Evolutionary conservation across 2,329 filamentous ascomycete species (phyloP), one percentile per base, ranked within the genome.

Genomic region (Pseudocercospora macadamiae): DNA sequence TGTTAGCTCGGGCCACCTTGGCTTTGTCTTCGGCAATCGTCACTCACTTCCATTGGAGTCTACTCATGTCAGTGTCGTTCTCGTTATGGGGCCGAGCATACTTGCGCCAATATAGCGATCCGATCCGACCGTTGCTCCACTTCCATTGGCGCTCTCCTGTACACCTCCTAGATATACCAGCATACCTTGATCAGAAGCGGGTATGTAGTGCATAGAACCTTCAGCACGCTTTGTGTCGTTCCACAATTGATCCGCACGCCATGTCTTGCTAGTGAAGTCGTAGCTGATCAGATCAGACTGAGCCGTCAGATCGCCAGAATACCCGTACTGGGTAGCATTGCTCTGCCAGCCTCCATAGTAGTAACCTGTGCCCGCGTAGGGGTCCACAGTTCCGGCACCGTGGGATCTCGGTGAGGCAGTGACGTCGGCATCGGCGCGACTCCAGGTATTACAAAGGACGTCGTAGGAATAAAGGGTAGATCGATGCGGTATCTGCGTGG

Each of bases 301-400:
- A 10, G 82, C 82, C 28, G 80, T 67, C 19, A 51, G 37, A n/a
- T 44, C 30, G 4, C 26, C 30, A n/a, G n/a, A n/a, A 26, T 56
- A 42, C n/a, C 34, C 32, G n/a, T 18, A 21, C 6, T 48, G 26
- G 9, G 36, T 30, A 1, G 77, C 75, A 6, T 75, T 69, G 64
- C 80, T 86, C 57, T 83, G 74, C 80, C 82, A 88, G 37, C 86
- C 86, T 42, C 86, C 86, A 61, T 85, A 82, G 68, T 87, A 86
- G 66, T 83, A 89, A 4, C 44, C 56, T 2, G 34, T 36, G 23
- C 60, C 60, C 34, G 51, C 47, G 19, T 54, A 53, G 3, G 84
- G 77, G 8, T 86, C 77, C 2, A 82, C 79, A 8, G 82, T 78
- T 10, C 83, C 82, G 12, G 84, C 84, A 9, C 85, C 86, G 59